These are phyloP conservation scores for Hericium alpestre DNA, from an alignment of 768 basidiomycete species.

Conservation along the genomic window DNA sequence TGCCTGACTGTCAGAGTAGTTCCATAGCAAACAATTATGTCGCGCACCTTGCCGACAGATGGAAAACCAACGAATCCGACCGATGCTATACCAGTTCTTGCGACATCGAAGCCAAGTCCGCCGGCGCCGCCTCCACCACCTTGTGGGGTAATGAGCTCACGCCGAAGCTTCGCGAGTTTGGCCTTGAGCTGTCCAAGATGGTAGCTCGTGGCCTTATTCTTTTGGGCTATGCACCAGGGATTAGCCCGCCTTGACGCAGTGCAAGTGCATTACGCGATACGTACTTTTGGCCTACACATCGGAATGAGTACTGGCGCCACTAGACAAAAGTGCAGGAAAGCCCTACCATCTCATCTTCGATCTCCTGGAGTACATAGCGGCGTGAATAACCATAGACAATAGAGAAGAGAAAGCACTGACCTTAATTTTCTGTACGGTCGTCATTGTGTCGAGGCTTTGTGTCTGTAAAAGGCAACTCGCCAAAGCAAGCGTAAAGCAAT, in stretches of 20 bases:
- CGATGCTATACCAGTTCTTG: conserved; percentile 92
- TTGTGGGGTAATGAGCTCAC: conserved; percentile 78
- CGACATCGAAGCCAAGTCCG: conserved; percentile 95
- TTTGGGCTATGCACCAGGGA: conserved; percentile 55
- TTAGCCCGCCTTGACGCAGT: conserved; percentile 5
- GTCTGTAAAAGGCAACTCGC: neutral
- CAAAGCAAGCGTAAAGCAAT: neutral
- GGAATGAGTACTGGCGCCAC: conserved; percentile 16
- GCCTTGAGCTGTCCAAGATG: conserved; percentile 96
- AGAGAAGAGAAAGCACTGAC: conserved; percentile 23
- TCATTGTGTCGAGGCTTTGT: conserved; percentile 43
- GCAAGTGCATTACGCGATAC: conserved; percentile 21
- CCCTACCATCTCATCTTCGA: conserved; percentile 94
- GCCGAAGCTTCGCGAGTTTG: conserved; percentile 91
- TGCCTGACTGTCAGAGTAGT: conserved; percentile 21
- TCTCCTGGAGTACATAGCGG: conserved; percentile 41
- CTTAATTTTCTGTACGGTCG: conserved; percentile 86
- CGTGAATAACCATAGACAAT: too few relatives aligned
- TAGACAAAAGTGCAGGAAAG: conserved; percentile 9
- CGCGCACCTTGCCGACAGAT: conserved; percentile 80
- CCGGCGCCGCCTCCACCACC: conserved; percentile 80
- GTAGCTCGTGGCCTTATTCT: conserved; percentile 93
- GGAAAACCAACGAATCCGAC: conserved; percentile 91
- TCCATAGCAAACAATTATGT: neutral
- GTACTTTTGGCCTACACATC: conserved; percentile 64